Evolutionary conservation across 176 grass and related monocot genomes (phyloP).

Genomic region (Avena atlantica): DNA sequence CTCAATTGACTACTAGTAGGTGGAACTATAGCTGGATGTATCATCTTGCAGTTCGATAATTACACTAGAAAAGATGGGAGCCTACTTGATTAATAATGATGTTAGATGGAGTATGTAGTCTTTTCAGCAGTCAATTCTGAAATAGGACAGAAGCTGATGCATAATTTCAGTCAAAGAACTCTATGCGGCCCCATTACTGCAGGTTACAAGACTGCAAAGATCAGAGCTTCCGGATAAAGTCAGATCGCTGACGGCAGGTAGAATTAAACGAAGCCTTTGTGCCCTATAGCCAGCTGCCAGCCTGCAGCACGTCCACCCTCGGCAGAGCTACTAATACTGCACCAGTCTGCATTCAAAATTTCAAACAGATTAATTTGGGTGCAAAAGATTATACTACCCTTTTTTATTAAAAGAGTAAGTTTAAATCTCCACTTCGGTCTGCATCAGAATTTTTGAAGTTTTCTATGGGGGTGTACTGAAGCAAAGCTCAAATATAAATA

Average conservation of each 20-base stretch:
- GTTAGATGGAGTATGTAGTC: neutral
- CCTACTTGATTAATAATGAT: neutral
- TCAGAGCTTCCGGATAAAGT: neutral
- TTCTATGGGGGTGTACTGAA: neutral
- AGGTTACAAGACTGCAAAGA: neutral
- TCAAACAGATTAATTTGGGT: neutral
- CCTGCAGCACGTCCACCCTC: neutral
- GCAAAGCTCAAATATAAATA: slow-evolving; percentile 10
- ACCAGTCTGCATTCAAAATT: neutral
- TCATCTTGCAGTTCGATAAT: neutral
- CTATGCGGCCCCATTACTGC: neutral
- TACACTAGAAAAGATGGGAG: neutral
- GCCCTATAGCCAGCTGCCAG: neutral
- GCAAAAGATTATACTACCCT: neutral
- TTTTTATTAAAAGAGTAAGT: neutral
- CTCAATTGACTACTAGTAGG: neutral
- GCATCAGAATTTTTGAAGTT: neutral
- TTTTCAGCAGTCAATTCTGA: neutral
- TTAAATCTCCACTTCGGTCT: neutral
- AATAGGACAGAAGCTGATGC: neutral
- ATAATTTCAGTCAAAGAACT: neutral
- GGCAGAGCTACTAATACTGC: neutral
- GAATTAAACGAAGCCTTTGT: neutral
- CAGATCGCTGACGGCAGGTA: neutral
- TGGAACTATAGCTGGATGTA: neutral